Evolutionary conservation across 495 filamentous ascomycete genomes (phyloP), one percentile per base, ranked within the genome.

Genomic region (Patellaria atrata): DNA sequence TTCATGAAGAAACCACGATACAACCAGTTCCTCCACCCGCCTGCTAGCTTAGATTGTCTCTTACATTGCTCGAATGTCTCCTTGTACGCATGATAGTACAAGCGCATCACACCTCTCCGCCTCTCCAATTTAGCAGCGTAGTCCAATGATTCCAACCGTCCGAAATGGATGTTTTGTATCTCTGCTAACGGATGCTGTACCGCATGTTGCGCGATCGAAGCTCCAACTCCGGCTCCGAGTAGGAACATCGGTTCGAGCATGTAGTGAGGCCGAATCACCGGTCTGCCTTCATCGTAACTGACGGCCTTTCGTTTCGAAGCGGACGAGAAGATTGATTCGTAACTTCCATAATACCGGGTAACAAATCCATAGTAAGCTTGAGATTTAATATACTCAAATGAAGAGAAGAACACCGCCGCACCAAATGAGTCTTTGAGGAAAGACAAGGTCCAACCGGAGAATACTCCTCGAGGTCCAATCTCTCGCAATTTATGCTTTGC

Each of bases 321-420:
- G 14, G 57, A 45, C 51, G 53, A 61, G 30, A 40, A 50, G 8
- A 56, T 57, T 1, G 58, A 56, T 30, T 57, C 57, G 16, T 71
- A 43, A 21, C 65, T 64, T 7, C 80, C 76, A 47, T 93, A 94
- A 45, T 77, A 83, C 58, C 70, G 71, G 14, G 71, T 73, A 21
- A 91, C 62, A 49, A 83, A 94, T 11, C 59, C 64, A 55, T 89
- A 89, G 58, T 85, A 93, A 7, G 64, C 64, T 53, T 93, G 85
- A 6, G 77, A 75, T 52, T 94, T 92, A 45, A 91, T 59, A 33
- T 73, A 85, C 57, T 94, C 85, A 45, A 94, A 94, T 1, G 70
- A 70, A 21, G 73, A 70, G 56, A 94, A 94, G 61, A 93, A 94
- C 11, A 82, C 55, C 6, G 75, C 85, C 47, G 74, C 79, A 1